These are phyloP conservation scores for Penicillium longicatenatum DNA, from an alignment of 495 filamentous ascomycete species.

Conservation along the genomic window DNA sequence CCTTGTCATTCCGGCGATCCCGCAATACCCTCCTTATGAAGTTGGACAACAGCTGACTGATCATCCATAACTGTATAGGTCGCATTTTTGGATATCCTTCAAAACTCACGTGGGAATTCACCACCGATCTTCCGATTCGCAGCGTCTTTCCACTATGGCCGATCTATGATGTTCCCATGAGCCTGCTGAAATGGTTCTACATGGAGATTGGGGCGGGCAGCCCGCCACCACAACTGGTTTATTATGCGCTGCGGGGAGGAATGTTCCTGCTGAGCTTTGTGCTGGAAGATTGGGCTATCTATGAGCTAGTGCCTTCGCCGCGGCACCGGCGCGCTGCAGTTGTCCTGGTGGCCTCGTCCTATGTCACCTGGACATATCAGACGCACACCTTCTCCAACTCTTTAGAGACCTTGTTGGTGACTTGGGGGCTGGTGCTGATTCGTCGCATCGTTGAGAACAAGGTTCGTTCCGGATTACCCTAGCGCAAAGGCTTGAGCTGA, in stretches of 20 bases:
- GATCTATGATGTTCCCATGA: conserved; percentile 89
- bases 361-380: conserved; percentile 98
- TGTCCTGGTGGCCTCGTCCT: conserved; percentile 86
- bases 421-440: conserved; percentile 90
- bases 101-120: conserved; percentile 93
- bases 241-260: conserved; percentile 79
- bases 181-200: conserved; percentile 86
- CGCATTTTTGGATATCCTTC: conserved; percentile 88
- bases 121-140: conserved; percentile 77
- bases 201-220: conserved; percentile 54
- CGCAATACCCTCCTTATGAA: conserved; percentile 8
- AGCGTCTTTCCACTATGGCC: conserved; percentile 97
- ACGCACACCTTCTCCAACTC: conserved; percentile 99
- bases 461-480: conserved; percentile 47
- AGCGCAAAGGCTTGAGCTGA: conserved; percentile 5
- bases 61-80: conserved; percentile 51
- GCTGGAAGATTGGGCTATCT: conserved; percentile 93
- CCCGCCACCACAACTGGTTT: conserved; percentile 71
- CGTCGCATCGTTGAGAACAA: conserved; percentile 76
- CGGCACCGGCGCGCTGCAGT: conserved; percentile 72
- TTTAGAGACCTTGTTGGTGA: conserved; percentile 86
- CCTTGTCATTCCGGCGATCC: background rate
- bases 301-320: conserved; percentile 80
- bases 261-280: conserved; percentile 97
- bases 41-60: background rate